Evolutionary conservation across 2,329 filamentous ascomycete genomes (phyloP).

Genomic region (Tolypocladium inflatum): DNA sequence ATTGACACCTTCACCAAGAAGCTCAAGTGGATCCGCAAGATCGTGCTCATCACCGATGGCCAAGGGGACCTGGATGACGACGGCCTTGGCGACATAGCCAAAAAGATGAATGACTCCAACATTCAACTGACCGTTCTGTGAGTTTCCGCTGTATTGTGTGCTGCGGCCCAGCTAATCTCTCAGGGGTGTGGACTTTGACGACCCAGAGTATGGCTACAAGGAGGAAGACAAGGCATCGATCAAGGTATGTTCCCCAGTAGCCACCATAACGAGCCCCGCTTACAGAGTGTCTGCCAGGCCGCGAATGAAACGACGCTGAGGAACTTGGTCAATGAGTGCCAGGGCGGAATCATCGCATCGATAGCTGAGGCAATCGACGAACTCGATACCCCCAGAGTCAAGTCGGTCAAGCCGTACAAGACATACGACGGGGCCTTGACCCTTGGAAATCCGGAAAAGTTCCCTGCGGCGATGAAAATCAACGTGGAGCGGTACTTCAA

Average conservation of each 20-base stretch:
- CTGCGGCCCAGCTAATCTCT: background rate
- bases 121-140: slow-evolving; percentile 76
- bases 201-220: slow-evolving; percentile 79
- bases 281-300: slow-evolving; percentile 14
- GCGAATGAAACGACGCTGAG: slow-evolving; percentile 64
- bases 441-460: slow-evolving; percentile 66
- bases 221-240: slow-evolving; percentile 70
- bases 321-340: slow-evolving; percentile 55
- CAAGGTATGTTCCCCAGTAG: slow-evolving; percentile 45
- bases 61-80: slow-evolving; percentile 63
- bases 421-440: slow-evolving; percentile 73
- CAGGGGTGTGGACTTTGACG: slow-evolving; percentile 89
- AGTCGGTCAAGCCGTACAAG: slow-evolving; percentile 63
- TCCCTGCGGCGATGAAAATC: slow-evolving; percentile 68
- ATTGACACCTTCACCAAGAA: slow-evolving; percentile 72
- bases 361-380: slow-evolving; percentile 77
- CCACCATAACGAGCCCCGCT: background rate
- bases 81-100: slow-evolving; percentile 58
- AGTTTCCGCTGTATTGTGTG: slow-evolving; percentile 22
- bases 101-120: slow-evolving; percentile 63
- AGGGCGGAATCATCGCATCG: slow-evolving; percentile 67
- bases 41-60: slow-evolving; percentile 81
- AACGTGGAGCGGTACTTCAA: slow-evolving; percentile 86
- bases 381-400: slow-evolving; percentile 67
- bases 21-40: slow-evolving; percentile 70